A percentile compares a stretch with the other conserved stretches of the same genome.
phyloP scores from a whole-genome alignment of 768 basidiomycete species.

The Termitomyces sp. region DNA sequence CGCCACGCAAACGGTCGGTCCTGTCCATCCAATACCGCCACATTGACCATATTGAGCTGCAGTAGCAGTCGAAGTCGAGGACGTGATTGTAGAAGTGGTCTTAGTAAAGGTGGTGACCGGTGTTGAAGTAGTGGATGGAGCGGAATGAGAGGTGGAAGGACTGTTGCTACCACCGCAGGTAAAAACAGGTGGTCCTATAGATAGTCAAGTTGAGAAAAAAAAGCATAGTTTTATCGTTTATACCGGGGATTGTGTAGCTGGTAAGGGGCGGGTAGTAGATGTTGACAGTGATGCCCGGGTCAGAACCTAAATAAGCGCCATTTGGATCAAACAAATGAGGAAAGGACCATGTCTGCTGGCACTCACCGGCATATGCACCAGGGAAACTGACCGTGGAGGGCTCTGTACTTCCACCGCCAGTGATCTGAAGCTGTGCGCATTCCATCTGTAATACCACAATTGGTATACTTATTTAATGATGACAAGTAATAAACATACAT shows the following conservation, averaged over 20 bases:
- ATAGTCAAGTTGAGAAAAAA: not conserved
- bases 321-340: not conserved
- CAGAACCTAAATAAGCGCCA: constrained; percentile 21
- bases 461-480: no score
- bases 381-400: constrained; percentile 44
- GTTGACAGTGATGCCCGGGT: constrained; percentile 42
- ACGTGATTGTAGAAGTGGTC: constrained; percentile 12
- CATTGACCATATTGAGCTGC: constrained; percentile 39
- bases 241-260: constrained; percentile 36
- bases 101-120: not conserved
- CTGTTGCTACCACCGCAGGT: constrained; percentile 22
- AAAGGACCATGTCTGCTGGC: not conserved
- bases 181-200: constrained; percentile 31
- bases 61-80: constrained; percentile 16
- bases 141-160: constrained; percentile 5
- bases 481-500: constrained; percentile 30
- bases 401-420: constrained; percentile 34
- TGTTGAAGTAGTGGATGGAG: not conserved
- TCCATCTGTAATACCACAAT: no score
- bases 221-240: not conserved
- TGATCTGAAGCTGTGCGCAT: constrained; percentile 41
- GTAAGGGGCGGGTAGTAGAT: constrained; percentile 37
- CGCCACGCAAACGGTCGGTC: constrained; percentile 29
- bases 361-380: constrained; percentile 35
- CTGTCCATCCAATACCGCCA: constrained; percentile 33